These are phyloP conservation scores for Comarum palustre DNA, from an alignment of 306 rosid species.

Conservation along the genomic window DNA sequence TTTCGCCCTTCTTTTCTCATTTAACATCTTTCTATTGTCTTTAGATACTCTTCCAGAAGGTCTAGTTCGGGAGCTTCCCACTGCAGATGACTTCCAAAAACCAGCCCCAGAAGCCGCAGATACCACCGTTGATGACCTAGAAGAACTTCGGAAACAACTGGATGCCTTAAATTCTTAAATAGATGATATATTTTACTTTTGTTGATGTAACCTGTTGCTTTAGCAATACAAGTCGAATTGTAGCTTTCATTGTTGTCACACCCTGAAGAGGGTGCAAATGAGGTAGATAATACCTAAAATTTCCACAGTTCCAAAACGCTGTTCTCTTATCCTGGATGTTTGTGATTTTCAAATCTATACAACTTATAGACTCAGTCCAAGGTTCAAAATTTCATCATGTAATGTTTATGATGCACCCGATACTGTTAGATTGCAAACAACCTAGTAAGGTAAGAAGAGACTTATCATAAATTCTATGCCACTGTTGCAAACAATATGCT, in stretches of 20 bases:
- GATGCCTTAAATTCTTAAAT: slow-evolving; percentile 72
- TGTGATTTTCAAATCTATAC: background rate
- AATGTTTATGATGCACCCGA: too few relatives aligned
- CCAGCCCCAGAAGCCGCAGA: slow-evolving; percentile 30
- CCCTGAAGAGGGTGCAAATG: slow-evolving; percentile 19
- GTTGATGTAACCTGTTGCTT: slow-evolving; percentile 2
- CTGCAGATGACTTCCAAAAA: slow-evolving; percentile 56
- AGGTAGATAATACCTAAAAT: slow-evolving; percentile 6
- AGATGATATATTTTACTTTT: background rate
- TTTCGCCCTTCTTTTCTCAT: slow-evolving; percentile 8
- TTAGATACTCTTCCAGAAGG: slow-evolving; percentile 82
- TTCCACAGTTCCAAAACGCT: background rate
- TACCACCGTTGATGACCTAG: slow-evolving; percentile 63
- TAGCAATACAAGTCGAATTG: background rate
- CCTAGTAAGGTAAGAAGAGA: too few relatives aligned
- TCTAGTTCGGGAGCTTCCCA: slow-evolving; percentile 87
- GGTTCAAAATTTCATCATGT: background rate
- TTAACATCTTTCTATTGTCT: background rate
- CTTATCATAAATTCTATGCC: too few relatives aligned
- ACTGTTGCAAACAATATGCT: too few relatives aligned
- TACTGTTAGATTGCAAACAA: too few relatives aligned
- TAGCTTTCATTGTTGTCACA: slow-evolving; percentile 1
- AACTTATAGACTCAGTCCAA: background rate
- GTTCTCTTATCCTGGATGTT: background rate
- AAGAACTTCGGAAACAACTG: slow-evolving; percentile 70